A percentile compares a stretch with the other conserved stretches of the same genome.
Evolutionary conservation across 169 alveolate species (phyloP).

Genomic region (Plasmodium adleri): DNA sequence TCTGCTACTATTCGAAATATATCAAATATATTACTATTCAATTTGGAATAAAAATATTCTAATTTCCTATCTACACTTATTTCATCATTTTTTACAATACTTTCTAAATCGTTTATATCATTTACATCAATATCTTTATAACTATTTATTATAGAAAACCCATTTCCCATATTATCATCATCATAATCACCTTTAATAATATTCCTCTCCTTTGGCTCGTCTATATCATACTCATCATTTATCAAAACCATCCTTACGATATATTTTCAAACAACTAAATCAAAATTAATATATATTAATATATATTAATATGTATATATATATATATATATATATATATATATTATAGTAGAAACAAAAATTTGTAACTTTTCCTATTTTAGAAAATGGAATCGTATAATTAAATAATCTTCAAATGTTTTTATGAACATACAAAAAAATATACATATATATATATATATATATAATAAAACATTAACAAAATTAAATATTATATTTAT

Average conservation of each 20-base stretch:
- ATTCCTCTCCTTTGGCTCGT: slow-evolving; percentile 28
- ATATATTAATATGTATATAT: too few relatives aligned
- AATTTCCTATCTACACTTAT: slow-evolving; percentile 61
- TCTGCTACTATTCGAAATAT: slow-evolving; percentile 71
- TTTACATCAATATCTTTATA: slow-evolving; percentile 4
- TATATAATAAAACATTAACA: too few relatives aligned
- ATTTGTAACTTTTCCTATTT: too few relatives aligned
- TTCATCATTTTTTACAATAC: slow-evolving; percentile 26
- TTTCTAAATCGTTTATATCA: slow-evolving; percentile 56
- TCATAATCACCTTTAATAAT: slow-evolving; percentile 20
- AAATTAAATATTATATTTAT: too few relatives aligned
- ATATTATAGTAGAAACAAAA: too few relatives aligned
- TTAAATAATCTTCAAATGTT: too few relatives aligned
- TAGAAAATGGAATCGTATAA: too few relatives aligned
- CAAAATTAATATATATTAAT: too few relatives aligned
- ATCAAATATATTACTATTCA: slow-evolving; percentile 55
- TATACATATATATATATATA: too few relatives aligned
- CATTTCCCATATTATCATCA: slow-evolving; percentile 27
- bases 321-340: too few relatives aligned
- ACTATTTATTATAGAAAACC: slow-evolving; percentile 10
- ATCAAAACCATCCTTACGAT: slow-evolving; percentile 27
- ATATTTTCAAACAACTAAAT: too few relatives aligned
- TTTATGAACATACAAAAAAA: too few relatives aligned
- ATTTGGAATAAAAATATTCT: slow-evolving; percentile 60
- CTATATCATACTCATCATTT: slow-evolving; percentile 33